Evolutionary conservation across 75 land plant genomes (phyloP).

Genomic region (Gnetum montanum): DNA sequence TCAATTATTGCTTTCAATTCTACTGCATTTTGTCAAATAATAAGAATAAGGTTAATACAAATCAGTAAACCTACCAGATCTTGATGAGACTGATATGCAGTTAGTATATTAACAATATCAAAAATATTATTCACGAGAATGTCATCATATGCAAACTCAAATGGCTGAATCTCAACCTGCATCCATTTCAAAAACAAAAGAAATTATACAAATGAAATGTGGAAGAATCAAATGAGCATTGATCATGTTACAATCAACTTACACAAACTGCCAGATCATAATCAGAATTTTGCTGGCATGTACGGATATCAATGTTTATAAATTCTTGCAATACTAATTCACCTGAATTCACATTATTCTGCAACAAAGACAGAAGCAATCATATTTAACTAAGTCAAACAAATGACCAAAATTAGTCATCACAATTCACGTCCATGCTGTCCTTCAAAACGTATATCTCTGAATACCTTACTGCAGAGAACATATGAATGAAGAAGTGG

Average conservation of each 20-base stretch:
- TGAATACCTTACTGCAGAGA: conserved; percentile 12
- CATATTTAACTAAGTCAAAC: background rate
- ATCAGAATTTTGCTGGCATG: conserved; percentile 2
- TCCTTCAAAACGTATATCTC: no score
- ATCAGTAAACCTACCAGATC: conserved; percentile 26
- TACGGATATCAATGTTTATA: no score
- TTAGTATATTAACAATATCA: conserved; percentile 14
- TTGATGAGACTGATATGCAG: conserved; percentile 27
- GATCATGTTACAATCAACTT: background rate
- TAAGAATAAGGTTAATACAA: no score
- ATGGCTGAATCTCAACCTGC: conserved; percentile 41
- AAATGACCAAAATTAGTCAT: background rate
- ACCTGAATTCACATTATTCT: no score
- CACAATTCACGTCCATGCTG: no score
- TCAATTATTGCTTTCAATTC: no score
- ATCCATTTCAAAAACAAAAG: background rate
- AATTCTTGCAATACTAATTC: no score
- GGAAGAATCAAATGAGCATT: background rate
- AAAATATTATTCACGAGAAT: conserved; percentile 15
- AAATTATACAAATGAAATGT: conserved; percentile 1
- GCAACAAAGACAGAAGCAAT: background rate
- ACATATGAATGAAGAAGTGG: conserved; percentile 9
- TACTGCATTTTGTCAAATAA: no score
- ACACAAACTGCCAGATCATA: conserved; percentile 23
- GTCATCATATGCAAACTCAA: conserved; percentile 23